A percentile compares a stretch with the other conserved stretches of the same genome.
Conservation (phyloP, 2,329 filamentous ascomycete species). For the Neonectria faginata region DNA sequence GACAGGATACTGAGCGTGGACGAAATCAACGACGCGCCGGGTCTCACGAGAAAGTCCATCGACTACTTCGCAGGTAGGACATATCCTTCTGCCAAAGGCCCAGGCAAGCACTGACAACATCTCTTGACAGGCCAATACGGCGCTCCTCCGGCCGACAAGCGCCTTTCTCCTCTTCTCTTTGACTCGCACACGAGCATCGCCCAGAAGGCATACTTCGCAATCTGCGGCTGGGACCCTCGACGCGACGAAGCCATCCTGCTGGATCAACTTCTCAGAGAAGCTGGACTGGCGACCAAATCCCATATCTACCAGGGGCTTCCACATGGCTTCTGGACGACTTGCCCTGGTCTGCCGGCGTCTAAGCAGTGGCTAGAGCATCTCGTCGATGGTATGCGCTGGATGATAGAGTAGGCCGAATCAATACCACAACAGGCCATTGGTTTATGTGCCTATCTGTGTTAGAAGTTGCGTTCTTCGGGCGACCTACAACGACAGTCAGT, state of each 20-base stretch:
- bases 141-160: slow-evolving; percentile 50
- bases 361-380: slow-evolving; percentile 48
- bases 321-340: slow-evolving; percentile 56
- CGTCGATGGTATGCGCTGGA: slow-evolving; percentile 40
- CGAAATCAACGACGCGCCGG: slow-evolving; percentile 51
- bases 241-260: slow-evolving; percentile 62
- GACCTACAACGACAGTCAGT: no score
- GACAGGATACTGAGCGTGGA: slow-evolving; percentile 51
- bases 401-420: slow-evolving; percentile 27
- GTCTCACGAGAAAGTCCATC: slow-evolving; percentile 52
- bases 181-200: slow-evolving; percentile 48
- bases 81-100: no score
- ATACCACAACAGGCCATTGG: not conserved
- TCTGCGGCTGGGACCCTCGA: slow-evolving; percentile 61
- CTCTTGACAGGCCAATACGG: slow-evolving; percentile 37
- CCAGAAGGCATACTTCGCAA: slow-evolving; percentile 57
- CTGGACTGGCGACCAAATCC: slow-evolving; percentile 51
- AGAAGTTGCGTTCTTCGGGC: no score
- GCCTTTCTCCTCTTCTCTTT: slow-evolving; percentile 53
- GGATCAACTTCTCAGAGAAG: slow-evolving; percentile 52
- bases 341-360: slow-evolving; percentile 48
- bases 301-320: slow-evolving; percentile 56
- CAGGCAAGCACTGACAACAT: not conserved
- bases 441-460: no score
- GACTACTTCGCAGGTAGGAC: slow-evolving; percentile 48